Evolutionary conservation across 176 grass and related monocot species (phyloP).

Genomic region (Bolboschoenus planiculmis): DNA sequence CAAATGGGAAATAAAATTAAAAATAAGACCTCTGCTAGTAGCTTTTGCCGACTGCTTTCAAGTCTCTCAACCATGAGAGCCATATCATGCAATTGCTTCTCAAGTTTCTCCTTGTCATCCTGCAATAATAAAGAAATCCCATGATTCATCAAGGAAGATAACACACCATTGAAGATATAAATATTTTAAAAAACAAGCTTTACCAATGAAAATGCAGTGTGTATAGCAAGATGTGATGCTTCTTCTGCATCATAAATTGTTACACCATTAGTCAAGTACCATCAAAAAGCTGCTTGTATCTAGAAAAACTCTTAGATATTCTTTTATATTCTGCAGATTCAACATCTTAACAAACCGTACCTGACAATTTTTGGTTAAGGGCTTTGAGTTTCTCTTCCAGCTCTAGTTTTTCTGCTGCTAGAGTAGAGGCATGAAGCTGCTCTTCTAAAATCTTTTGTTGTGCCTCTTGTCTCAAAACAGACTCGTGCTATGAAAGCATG

Average conservation of each 20-base stretch:
- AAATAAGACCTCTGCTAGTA: background rate
- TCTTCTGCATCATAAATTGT: background rate
- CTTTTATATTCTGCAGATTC: background rate
- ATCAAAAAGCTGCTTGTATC: background rate
- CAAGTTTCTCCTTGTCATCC: background rate
- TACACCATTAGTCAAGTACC: background rate
- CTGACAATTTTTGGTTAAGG: background rate
- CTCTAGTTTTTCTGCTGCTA: background rate
- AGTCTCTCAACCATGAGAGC: background rate
- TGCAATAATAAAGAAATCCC: background rate
- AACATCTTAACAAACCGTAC: background rate
- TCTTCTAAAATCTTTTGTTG: background rate
- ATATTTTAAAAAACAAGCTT: background rate
- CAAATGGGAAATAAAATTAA: background rate
- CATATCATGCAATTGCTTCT: background rate
- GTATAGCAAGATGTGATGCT: background rate
- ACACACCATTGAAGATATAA: background rate
- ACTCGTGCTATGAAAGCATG: background rate
- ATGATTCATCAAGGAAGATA: background rate
- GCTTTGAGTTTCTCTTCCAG: background rate
- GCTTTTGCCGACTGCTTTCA: background rate
- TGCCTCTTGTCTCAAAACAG: background rate
- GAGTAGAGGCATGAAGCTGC: background rate
- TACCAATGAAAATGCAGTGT: background rate
- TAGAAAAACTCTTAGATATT: background rate